phyloP scores from a whole-genome alignment of 306 rosid genomes.

The Benincasa hispida region DNA sequence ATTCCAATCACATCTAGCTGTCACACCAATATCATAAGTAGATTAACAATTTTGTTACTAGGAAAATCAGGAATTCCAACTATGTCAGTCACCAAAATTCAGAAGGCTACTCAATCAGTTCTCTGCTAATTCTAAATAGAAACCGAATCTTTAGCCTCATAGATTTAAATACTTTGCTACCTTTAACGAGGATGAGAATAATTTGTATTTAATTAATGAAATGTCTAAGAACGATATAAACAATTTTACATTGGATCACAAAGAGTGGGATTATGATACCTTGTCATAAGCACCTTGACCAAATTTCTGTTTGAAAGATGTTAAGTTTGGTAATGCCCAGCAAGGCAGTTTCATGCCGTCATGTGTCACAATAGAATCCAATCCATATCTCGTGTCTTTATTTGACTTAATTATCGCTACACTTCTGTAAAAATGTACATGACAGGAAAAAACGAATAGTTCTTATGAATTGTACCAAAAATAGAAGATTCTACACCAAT shows the following conservation, averaged over 20 bases:
- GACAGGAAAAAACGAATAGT: not conserved
- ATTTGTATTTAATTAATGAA: not conserved
- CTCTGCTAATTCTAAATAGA: not conserved
- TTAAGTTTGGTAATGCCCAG: constrained; percentile 53
- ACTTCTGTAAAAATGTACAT: constrained; percentile 33
- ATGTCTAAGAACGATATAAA: not conserved
- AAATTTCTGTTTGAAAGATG: constrained; percentile 61
- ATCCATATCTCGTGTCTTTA: constrained; percentile 77
- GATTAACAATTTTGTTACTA: not conserved
- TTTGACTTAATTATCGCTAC: constrained; percentile 82
- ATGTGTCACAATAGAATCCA: constrained; percentile 85
- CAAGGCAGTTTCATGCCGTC: constrained; percentile 76
- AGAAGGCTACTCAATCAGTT: not conserved
- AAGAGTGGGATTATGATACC: constrained; percentile 30
- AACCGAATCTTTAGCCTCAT: not conserved
- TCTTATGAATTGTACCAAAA: not conserved
- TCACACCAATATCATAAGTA: constrained; percentile 14
- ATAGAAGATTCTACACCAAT: not conserved
- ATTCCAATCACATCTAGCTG: constrained; percentile 42
- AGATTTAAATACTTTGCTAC: not conserved
- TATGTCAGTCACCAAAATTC: not conserved
- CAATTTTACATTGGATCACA: not conserved
- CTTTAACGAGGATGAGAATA: not conserved
- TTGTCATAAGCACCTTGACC: constrained; percentile 53
- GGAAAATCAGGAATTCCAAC: not conserved